Conservation (phyloP, 306 rosid species). For the Sicyos baderoa region DNA sequence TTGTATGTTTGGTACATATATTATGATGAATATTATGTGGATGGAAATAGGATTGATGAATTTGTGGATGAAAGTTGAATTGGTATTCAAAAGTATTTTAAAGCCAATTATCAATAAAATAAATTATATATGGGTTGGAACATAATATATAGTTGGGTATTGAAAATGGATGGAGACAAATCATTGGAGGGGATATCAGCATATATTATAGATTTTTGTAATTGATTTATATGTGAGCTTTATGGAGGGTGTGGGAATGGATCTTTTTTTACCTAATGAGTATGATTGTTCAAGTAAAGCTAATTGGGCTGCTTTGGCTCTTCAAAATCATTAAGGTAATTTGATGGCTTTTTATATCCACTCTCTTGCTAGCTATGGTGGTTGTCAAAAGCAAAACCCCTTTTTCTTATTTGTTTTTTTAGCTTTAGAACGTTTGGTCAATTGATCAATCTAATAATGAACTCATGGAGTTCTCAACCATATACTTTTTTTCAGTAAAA, state of each 20-base stretch:
- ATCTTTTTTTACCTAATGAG: background rate
- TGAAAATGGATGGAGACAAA: background rate
- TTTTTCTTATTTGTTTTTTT: background rate
- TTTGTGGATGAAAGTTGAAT: constrained; percentile 30
- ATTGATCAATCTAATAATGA: background rate
- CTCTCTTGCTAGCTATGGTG: background rate
- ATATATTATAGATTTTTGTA: background rate
- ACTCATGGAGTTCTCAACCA: background rate
- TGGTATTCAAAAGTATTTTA: constrained; percentile 5
- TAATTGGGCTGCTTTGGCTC: background rate
- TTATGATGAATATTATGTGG: background rate
- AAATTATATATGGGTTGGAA: background rate
- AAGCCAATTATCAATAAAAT: background rate
- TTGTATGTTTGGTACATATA: background rate
- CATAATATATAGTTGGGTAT: background rate
- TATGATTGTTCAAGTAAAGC: background rate
- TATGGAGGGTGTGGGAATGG: background rate
- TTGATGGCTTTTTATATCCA: background rate
- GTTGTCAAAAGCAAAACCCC: background rate
- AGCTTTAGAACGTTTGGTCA: background rate
- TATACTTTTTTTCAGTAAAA: background rate
- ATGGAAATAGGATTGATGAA: constrained; percentile 20
- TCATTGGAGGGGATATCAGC: too few species aligned
- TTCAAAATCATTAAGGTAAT: background rate
- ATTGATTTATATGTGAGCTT: background rate